phyloP scores from a whole-genome alignment of 495 filamentous ascomycete species.

The Annulohypoxylon maeteangense region DNA sequence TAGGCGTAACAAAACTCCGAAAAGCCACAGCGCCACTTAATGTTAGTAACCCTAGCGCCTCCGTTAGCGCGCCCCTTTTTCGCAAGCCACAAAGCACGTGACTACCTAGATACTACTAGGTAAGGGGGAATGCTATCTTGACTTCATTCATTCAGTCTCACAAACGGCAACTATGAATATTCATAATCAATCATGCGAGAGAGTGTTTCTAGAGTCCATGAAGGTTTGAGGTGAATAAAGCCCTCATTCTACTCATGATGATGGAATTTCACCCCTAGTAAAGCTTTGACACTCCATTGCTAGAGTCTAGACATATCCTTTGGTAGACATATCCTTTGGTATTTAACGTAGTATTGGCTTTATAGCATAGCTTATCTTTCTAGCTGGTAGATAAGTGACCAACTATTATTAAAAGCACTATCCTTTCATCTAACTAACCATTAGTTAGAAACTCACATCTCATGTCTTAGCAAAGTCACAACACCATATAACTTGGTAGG shows the following conservation, averaged over 20 bases:
- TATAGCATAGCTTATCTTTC: no score
- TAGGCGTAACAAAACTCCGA: no score
- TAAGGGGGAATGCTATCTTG: conserved; percentile 7
- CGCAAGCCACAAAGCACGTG: conserved; percentile 2
- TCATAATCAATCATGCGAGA: background rate
- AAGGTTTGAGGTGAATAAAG: no score
- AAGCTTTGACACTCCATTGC: no score
- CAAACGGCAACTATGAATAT: background rate
- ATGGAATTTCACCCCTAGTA: background rate
- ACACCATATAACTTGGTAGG: no score
- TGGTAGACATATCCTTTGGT: no score
- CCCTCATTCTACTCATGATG: background rate
- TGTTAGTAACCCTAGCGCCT: background rate
- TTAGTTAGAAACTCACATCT: background rate
- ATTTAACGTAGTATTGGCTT: no score
- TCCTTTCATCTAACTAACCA: no score
- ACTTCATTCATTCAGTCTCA: conserved; percentile 1
- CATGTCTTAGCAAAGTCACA: background rate
- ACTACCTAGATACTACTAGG: no score
- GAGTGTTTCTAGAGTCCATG: background rate
- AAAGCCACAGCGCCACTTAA: background rate
- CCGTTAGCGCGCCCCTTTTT: background rate
- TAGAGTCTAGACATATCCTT: no score
- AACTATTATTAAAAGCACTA: no score
- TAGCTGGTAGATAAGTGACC: no score